Conservation (phyloP, 2,329 filamentous ascomycete genomes). For the Botrytis elliptica region DNA sequence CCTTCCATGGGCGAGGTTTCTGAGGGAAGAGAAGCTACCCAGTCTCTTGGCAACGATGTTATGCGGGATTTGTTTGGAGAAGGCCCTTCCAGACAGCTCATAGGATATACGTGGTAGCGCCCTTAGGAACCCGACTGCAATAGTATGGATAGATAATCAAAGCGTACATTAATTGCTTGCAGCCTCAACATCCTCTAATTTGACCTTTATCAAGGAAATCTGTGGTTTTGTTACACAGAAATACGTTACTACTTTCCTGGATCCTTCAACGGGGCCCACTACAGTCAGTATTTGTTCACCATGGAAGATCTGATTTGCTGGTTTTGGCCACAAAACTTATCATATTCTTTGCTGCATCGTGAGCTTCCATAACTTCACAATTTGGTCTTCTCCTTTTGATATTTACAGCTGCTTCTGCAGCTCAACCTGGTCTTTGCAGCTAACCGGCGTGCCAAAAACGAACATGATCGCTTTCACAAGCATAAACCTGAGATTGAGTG, state of each 20-base stretch:
- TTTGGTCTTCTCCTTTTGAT: background rate
- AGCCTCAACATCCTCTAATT: background rate
- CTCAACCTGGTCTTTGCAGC: background rate
- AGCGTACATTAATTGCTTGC: background rate
- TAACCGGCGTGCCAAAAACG: background rate
- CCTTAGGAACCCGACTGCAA: background rate
- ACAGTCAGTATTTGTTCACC: background rate
- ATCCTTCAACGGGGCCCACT: background rate
- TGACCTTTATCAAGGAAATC: background rate
- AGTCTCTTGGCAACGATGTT: background rate
- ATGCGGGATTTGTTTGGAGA: background rate
- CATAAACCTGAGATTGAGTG: background rate
- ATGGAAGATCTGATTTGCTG: background rate
- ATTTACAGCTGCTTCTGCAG: background rate
- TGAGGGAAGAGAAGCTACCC: background rate
- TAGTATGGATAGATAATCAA: background rate
- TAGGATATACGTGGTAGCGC: background rate
- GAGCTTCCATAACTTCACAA: background rate
- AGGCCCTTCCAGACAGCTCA: background rate
- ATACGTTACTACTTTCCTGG: background rate
- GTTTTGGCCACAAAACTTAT: background rate
- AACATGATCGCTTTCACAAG: background rate
- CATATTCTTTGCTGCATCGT: background rate
- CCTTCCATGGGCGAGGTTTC: no score
- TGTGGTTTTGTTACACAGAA: background rate